Base-by-base conservation (phyloP, 2,329 filamentous ascomycete species). In the Fusarium gaditjirri region DNA sequence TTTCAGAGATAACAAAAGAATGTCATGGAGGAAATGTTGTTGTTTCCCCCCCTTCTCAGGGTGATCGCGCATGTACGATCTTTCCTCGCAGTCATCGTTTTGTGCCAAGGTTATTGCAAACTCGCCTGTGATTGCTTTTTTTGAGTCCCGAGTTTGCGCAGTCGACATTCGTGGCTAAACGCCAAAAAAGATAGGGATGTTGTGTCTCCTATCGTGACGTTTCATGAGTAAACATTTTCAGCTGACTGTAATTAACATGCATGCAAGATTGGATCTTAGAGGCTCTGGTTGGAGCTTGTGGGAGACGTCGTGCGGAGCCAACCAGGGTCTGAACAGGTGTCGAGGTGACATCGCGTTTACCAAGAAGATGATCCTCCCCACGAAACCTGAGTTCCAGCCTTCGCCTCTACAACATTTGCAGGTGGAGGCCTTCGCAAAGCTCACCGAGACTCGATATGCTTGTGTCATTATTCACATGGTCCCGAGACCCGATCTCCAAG, bases 241-340 rank as follows among this genome's bases (percentile, higher is more conserved):
- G 64, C 62, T 43, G 43, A 56, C 43, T 38, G 49, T 67, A 66
- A 65, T 66, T 66, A 65, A 25, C 55, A 64, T 71, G 50, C 38
- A 71, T 71, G 66, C 66, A 71, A 71, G 71, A 73, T 73, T 55
- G 62, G 66, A 73, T 73, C 57, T 65, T 52, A 57, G 66, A 73
- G 66, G 62, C 49, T 66, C 67, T 56, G 61, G 58, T 71, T 71
- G 71, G 71, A 73, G 70, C 70, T 73, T 73, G 74, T 76, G 74
- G 72, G 58, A 76, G 74, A 73, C 68, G 61, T 68, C 43, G 52
- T 65, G 58, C 65, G 71, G 71, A 69, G 68, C 71, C 60, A 49
- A 57, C 74, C 74, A 76, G 74, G 74, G 74, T 76, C 27, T 58
- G 57, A 42, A 59, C 64, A 74, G 71, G 72, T 74, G 71, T 58